Conservation (phyloP, 1,284 basidiomycete species). For the Cryptococcus sp. region DNA sequence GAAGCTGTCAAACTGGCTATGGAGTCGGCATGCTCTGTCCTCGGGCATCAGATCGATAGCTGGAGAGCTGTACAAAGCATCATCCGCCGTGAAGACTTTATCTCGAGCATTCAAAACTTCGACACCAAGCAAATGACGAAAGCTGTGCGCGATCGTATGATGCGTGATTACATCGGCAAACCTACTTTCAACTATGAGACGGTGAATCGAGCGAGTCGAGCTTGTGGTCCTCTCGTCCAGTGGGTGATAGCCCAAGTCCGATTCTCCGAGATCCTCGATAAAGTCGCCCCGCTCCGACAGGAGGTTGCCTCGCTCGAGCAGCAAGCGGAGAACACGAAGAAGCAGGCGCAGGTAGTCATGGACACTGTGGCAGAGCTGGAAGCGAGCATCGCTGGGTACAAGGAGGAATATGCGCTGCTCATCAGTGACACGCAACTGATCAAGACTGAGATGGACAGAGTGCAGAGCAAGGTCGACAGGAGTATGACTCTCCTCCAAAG, state of each 20-base stretch:
- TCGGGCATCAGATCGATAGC: slow-evolving; percentile 91
- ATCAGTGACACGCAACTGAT: slow-evolving; percentile 98
- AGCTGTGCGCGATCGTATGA: slow-evolving; percentile 86
- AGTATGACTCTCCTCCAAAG: slow-evolving; percentile 94
- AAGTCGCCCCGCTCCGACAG: slow-evolving; percentile 92
- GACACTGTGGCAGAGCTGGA: slow-evolving; percentile 93
- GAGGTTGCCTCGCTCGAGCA: slow-evolving; percentile 92
- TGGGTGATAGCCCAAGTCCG: slow-evolving; percentile 97
- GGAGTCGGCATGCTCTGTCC: slow-evolving; percentile 96
- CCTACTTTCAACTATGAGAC: slow-evolving; percentile 94
- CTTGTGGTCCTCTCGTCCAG: slow-evolving; percentile 96
- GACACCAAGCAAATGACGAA: slow-evolving; percentile 95
- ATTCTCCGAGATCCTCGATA: slow-evolving; percentile 97
- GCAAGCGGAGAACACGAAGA: slow-evolving; percentile 89
- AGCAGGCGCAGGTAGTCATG: slow-evolving; percentile 85
- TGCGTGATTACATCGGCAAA: slow-evolving; percentile 86
- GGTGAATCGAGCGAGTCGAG: slow-evolving; percentile 93
- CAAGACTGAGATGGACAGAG: slow-evolving; percentile 96
- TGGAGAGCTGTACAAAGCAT: slow-evolving; percentile 97
- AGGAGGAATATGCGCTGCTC: slow-evolving; percentile 94
- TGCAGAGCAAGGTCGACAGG: slow-evolving; percentile 94
- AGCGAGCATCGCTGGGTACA: slow-evolving; percentile 88
- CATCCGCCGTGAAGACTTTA: slow-evolving; percentile 97
- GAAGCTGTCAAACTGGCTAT: slow-evolving; percentile 97
- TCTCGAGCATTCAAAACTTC: slow-evolving; percentile 94